Evolutionary conservation across 129 eudicot genomes (phyloP).

Genomic region (Erigeron canadensis): DNA sequence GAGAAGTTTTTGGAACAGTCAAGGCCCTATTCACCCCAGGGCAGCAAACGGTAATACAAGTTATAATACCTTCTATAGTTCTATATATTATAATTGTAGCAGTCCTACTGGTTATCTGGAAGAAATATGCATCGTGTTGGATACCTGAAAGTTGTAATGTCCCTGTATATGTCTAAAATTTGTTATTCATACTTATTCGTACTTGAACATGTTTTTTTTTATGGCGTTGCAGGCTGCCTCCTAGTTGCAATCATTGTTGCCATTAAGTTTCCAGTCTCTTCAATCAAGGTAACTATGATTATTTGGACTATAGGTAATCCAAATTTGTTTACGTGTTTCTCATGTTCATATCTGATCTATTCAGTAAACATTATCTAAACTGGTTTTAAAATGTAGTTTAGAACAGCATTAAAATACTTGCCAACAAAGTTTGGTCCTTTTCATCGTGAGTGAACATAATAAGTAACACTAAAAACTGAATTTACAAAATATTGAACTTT

Average conservation of each 20-base stretch:
- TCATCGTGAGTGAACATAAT: not conserved
- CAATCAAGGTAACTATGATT: conserved; percentile 33
- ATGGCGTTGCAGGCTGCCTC: conserved; percentile 41
- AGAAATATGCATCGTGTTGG: not conserved
- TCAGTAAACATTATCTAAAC: not conserved
- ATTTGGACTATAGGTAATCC: not conserved
- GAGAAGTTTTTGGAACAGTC: conserved; percentile 83
- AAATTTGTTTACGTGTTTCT: too few species aligned
- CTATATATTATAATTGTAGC: too few species aligned
- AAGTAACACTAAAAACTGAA: not conserved
- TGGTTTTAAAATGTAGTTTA: not conserved
- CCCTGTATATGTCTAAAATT: not conserved
- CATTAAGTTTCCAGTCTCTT: not conserved
- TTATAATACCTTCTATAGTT: not conserved
- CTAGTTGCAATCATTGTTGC: conserved; percentile 32
- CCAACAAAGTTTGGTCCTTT: not conserved
- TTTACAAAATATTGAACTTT: not conserved
- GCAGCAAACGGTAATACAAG: conserved; percentile 51
- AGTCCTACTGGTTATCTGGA: too few species aligned
- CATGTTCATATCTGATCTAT: too few species aligned
- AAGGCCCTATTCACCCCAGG: conserved; percentile 67
- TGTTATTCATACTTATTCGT: not conserved
- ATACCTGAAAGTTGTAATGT: conserved; percentile 8
- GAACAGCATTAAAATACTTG: not conserved
- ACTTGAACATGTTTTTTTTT: conserved; percentile 22